Evolutionary conservation across 1,284 basidiomycete genomes (phyloP), one percentile per base, ranked within the genome.

Genomic region (Neotropicomus parvogracilis): DNA sequence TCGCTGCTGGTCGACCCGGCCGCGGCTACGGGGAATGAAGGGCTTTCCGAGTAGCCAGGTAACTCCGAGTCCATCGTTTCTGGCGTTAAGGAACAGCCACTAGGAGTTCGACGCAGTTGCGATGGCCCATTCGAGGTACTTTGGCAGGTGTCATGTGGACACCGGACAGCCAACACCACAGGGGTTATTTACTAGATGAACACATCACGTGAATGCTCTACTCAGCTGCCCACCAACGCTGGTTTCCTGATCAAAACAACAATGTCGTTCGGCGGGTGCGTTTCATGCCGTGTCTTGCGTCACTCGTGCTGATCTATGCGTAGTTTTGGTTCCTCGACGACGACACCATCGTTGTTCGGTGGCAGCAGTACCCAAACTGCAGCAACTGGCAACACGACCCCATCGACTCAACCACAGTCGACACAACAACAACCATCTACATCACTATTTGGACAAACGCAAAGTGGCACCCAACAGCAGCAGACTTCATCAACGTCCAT

Each of bases 381-480:
- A 9, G 36, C 50, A 9, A 52, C 55, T 26, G 55, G 50, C 26
- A 29, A 9, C 21, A 54, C 58, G 27, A 55, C 55, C 4, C 53
- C 64, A 3, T 64, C 66, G 44, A 65, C 64, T 24, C 61, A 53
- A 49, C 58, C 65, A 17, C 60, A 48, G 53, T 57, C 61, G 40
- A 56, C 56, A 5, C 53, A 59, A 12, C 64, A 63, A 21, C 63
- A 66, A 40, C 31, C 60, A 46, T 58, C 47, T 54, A 47, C 63
- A 53, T 61, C 65, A 32, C 38, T 69, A 13, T 74, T 75, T 48
- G 71, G 71, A 17, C 63, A 50, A 32, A 58, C 24, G 24, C 24
- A 4, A 24, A 24, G 24, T 8, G 24, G 24, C 8, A 24, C 49
- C 10, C 66, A 65, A 32, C 54, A 44, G 6, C 50, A 35, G 43